These are phyloP conservation scores for Penicillium crystallinum DNA, from an alignment of 495 filamentous ascomycete species.

Conservation along the genomic window DNA sequence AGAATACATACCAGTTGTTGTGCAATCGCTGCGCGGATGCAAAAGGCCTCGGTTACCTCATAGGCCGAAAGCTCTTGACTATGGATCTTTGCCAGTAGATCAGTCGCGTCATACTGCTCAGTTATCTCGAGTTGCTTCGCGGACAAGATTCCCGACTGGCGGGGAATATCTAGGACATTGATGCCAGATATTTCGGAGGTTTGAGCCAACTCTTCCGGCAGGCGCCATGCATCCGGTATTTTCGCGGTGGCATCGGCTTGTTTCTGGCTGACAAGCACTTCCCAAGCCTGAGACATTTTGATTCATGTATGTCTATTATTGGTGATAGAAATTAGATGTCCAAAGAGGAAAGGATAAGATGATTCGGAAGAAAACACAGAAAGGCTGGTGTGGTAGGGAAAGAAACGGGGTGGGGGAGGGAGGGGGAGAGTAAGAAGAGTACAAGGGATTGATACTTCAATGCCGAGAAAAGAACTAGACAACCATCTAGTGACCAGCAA, in stretches of 20 bases:
- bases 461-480: no score
- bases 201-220: conserved; percentile 13
- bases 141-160: not conserved
- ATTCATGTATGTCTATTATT: no score
- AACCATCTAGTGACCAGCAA: no score
- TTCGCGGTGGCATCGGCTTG: conserved; percentile 32
- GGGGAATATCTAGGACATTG: conserved; percentile 34
- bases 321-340: no score
- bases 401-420: no score
- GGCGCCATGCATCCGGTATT: conserved; percentile 41
- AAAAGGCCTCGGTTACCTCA: conserved; percentile 48
- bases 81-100: conserved; percentile 10
- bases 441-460: no score
- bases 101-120: not conserved
- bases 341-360: no score
- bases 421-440: no score
- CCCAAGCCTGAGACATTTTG: conserved; percentile 16
- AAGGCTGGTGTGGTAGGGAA: no score
- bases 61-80: conserved; percentile 24
- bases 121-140: not conserved
- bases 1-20: no score
- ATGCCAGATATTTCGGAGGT: conserved; percentile 3
- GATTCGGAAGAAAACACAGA: no score
- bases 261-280: conserved; percentile 25
- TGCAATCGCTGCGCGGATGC: conserved; percentile 49